A percentile compares a stretch with the other conserved stretches of the same genome.
phyloP scores from a whole-genome alignment of 768 basidiomycete genomes.

The Podaxis mareebaensis region DNA sequence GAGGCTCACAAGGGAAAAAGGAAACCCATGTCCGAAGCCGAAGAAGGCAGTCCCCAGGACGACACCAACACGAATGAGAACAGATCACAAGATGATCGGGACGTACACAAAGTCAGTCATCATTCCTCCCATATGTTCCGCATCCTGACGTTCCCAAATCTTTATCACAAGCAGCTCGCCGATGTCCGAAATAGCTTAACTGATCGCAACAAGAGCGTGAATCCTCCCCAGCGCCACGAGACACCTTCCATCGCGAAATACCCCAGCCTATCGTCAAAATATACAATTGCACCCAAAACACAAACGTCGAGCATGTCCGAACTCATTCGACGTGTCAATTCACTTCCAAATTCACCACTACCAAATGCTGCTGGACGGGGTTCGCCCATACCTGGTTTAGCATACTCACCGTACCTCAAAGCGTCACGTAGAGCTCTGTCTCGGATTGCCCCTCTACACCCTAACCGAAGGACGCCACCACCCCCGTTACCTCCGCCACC shows the following conservation, averaged over 20 bases:
- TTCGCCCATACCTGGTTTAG: constrained; percentile 21
- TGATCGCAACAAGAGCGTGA: not conserved
- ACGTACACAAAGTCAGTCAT: constrained; percentile 2
- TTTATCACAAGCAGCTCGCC: not conserved
- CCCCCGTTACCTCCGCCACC: constrained; percentile 71
- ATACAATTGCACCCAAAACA: constrained; percentile 49
- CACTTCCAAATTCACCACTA: constrained; percentile 65
- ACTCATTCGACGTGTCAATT: constrained; percentile 71
- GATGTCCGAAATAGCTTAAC: not conserved
- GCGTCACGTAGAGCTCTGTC: constrained; percentile 62
- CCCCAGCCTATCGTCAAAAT: constrained; percentile 26
- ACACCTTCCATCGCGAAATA: constrained; percentile 9
- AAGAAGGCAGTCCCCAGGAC: constrained; percentile 16
- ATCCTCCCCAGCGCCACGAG: constrained; percentile 18
- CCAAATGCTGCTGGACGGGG: constrained; percentile 18
- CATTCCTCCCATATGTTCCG: not conserved
- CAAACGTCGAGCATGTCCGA: constrained; percentile 71
- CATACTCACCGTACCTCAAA: constrained; percentile 69
- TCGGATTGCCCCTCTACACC: constrained; percentile 74
- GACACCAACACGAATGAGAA: constrained; percentile 16
- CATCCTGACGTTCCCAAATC: constrained; percentile 1
- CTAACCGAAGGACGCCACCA: constrained; percentile 71
- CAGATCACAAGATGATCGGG: constrained; percentile 16
- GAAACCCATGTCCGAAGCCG: constrained; percentile 8
- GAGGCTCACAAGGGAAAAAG: not conserved